Conservation (phyloP, 2,329 filamentous ascomycete species). For the Diaporthe eres region DNA sequence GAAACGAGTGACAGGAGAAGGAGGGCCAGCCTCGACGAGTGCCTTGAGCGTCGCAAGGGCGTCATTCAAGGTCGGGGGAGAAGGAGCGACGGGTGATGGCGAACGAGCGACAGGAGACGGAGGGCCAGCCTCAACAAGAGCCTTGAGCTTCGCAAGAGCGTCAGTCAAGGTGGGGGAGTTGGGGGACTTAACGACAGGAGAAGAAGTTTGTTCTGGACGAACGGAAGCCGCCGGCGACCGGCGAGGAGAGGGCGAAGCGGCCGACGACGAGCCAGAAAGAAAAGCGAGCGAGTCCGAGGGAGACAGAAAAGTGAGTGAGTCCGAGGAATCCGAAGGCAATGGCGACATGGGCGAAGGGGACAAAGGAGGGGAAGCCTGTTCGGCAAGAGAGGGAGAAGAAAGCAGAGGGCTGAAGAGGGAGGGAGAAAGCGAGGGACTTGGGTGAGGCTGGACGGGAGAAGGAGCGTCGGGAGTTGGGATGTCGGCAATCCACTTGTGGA, state of each 20-base stretch:
- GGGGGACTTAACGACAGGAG: not conserved
- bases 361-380: not conserved
- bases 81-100: not conserved
- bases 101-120: slow-evolving; percentile 1
- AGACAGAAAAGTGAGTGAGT: no score
- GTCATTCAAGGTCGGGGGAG: not conserved
- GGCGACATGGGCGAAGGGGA: not conserved
- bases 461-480: slow-evolving; percentile 20
- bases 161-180: not conserved
- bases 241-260: not conserved
- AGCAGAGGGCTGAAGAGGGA: slow-evolving; percentile 22
- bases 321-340: not conserved
- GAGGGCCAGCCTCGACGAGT: not conserved
- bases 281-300: not conserved
- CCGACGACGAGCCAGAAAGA: not conserved
- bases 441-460: not conserved
- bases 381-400: not conserved
- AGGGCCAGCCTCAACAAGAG: not conserved
- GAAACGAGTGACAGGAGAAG: slow-evolving; percentile 8
- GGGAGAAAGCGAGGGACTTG: not conserved
- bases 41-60: slow-evolving; percentile 14
- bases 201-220: not conserved
- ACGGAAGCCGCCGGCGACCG: not conserved
- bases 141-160: slow-evolving; percentile 23
- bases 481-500: slow-evolving; percentile 31